Conservation (phyloP, 352 stramenopile genomes). For the Globisporangium apiculatum region DNA sequence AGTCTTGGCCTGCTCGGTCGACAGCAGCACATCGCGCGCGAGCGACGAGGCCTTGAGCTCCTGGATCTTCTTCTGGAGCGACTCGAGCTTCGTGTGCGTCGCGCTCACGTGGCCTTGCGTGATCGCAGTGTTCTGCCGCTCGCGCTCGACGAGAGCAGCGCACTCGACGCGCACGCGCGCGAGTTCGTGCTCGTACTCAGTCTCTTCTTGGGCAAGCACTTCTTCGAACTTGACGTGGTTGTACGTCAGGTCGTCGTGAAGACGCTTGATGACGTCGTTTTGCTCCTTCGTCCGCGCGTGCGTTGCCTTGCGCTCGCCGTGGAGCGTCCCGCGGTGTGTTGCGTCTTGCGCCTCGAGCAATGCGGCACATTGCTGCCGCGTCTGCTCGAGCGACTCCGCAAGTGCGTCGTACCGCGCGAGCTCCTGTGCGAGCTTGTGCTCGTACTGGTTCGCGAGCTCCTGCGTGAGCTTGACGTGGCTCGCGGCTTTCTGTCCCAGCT, state of each 20-base stretch:
- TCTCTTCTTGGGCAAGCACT: conserved; percentile 72
- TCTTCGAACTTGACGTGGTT: conserved; percentile 86
- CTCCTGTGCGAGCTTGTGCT: conserved; percentile 87
- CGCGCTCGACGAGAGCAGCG: conserved; percentile 52
- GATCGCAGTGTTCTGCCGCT: conserved; percentile 73
- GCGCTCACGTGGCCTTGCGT: conserved; percentile 77
- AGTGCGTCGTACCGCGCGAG: conserved; percentile 83
- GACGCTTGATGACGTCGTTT: conserved; percentile 75
- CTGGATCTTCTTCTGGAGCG: conserved; percentile 79
- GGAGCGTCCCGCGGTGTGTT: conserved; percentile 47
- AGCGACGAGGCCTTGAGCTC: conserved; percentile 71
- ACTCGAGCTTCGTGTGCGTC: conserved; percentile 75
- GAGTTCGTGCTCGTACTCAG: conserved; percentile 76
- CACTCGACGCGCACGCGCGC: conserved; percentile 47
- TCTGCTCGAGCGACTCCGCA: conserved; percentile 84
- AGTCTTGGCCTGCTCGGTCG: conserved; percentile 64
- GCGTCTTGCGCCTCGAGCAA: conserved; percentile 79
- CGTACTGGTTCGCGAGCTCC: conserved; percentile 91
- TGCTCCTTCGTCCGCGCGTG: conserved; percentile 71
- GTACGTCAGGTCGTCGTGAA: conserved; percentile 82
- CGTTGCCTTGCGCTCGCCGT: conserved; percentile 55
- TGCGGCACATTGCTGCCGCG: conserved; percentile 84
- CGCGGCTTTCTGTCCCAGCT: conserved; percentile 67
- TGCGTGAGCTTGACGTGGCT: conserved; percentile 81
- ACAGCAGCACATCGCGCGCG: conserved; percentile 58